Evolutionary conservation across 768 basidiomycete species (phyloP).

Genomic region (Gloeostereum incarnatum): DNA sequence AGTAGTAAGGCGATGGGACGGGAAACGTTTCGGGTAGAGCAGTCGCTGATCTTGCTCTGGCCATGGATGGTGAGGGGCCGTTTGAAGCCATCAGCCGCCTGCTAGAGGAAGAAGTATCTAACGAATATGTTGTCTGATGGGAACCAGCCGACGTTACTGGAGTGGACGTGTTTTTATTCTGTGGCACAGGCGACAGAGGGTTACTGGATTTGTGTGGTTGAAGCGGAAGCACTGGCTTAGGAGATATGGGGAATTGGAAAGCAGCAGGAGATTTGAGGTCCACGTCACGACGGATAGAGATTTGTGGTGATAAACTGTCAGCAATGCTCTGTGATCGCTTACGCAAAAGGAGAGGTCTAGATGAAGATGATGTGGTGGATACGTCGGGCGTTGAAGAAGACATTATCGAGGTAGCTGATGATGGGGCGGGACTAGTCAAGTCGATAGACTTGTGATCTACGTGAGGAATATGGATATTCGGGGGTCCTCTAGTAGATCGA

Average conservation of each 20-base stretch:
- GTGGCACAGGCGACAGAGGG: conserved; percentile 16
- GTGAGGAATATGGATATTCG: conserved; percentile 20
- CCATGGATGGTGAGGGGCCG: conserved; percentile 19
- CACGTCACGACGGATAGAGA: conserved; percentile 10
- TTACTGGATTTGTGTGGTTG: conserved; percentile 13
- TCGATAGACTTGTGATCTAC: not conserved
- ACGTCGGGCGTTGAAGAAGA: conserved; percentile 12
- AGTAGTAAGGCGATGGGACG: conserved; percentile 6
- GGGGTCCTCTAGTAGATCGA: conserved; percentile 16
- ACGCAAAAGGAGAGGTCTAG: conserved; percentile 23
- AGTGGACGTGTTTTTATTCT: not conserved
- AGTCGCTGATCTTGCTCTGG: conserved; percentile 33
- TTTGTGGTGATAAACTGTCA: conserved; percentile 12
- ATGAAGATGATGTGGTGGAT: conserved; percentile 7
- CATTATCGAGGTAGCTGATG: conserved; percentile 16
- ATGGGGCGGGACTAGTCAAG: conserved; percentile 10
- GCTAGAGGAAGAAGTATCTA: conserved; percentile 33
- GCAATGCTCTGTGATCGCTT: conserved; percentile 35
- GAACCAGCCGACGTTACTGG: conserved; percentile 17
- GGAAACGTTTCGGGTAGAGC: conserved; percentile 18
- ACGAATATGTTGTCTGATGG: conserved; percentile 51
- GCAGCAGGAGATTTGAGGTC: conserved; percentile 25
- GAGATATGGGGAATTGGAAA: conserved; percentile 31
- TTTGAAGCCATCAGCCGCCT: conserved; percentile 14
- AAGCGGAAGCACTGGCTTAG: conserved; percentile 10